Percentiles rank a stretch among this genome's conserved stretches.
Conservation (phyloP, 495 filamentous ascomycete genomes). For the Tuber umbilicatum region DNA sequence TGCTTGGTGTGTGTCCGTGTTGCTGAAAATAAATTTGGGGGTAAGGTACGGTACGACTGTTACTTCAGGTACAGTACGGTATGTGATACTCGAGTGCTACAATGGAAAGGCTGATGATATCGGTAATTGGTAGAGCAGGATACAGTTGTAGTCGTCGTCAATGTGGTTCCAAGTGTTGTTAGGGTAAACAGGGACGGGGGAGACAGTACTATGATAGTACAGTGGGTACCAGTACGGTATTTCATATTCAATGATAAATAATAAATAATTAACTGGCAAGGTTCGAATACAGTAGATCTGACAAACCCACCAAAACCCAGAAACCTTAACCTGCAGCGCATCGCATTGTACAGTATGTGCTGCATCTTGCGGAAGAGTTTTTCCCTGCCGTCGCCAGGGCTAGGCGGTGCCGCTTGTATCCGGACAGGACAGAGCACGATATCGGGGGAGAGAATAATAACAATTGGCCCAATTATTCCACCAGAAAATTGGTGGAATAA, state of each 20-base stretch:
- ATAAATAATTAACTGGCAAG: constrained; percentile 36
- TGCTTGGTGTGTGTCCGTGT: constrained; percentile 10
- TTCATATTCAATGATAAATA: not conserved
- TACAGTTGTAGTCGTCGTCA: not conserved
- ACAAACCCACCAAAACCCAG: constrained; percentile 36
- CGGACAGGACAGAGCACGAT: constrained; percentile 26
- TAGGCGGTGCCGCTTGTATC: constrained; percentile 39
- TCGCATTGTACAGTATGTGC: constrained; percentile 35
- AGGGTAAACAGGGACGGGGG: not conserved
- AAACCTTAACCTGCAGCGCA: constrained; percentile 40
- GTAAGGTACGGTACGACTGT: not conserved
- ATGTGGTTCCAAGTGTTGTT: not conserved
- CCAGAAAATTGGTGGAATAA: not conserved
- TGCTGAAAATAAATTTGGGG: constrained; percentile 31
- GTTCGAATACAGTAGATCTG: constrained; percentile 32
- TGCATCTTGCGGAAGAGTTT: constrained; percentile 40
- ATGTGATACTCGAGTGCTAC: not conserved
- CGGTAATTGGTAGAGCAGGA: not conserved
- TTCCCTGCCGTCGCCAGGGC: constrained; percentile 38
- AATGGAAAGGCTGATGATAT: not conserved
- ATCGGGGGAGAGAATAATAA: constrained; percentile 15
- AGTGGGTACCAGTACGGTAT: not conserved
- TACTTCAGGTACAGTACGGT: too few species aligned
- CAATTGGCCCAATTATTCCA: not conserved
- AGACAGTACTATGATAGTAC: too few species aligned